Evolutionary conservation across 2,329 filamentous ascomycete genomes (phyloP), one percentile per base, ranked within the genome.

Genomic region (Verticillium tricorpus): DNA sequence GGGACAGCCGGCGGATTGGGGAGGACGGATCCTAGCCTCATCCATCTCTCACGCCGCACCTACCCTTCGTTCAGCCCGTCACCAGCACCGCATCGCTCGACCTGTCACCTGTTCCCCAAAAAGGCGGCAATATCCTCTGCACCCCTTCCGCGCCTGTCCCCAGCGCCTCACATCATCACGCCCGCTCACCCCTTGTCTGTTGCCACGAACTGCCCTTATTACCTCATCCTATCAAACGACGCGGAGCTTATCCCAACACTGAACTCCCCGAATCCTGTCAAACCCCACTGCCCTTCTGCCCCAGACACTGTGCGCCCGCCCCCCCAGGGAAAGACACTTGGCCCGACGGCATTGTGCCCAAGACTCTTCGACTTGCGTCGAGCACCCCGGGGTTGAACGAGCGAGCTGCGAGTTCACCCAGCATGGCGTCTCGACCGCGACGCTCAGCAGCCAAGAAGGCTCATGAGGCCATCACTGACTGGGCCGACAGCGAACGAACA

Each of bases 341-440:
- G 40, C 19, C n/a, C 40, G 40, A 50, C 40, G 40, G 22, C 40
- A 22, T 50, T n/a, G 17, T 9, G 40, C 8, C 40, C 17, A 50
- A 19, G n/a, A 8, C 3, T 7, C 40, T 3, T 15, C 6, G 37
- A 15, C 37, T 40, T 40, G 3, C 37, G 37, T 15, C 37, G 34
- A 40, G 14, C 19, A 12, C 15, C 12, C 25, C 17, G 22, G n/a
- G 37, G 14, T 25, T 17, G 4, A 19, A 50, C 62, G 34, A 60
- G 50, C 56, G 19, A 56, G 31, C 54, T 40, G 31, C 34, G 40
- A 7, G 31, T 25, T 56, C 66, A 59, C 60, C 60, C 60, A 68
- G 62, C 64, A 84, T 84, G 81, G 67, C 79, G 56, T 76, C 78
- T 35, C 79, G 82, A 62, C 82, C 82, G 52, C 80, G 77, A 59